Evolutionary conservation across 2,329 filamentous ascomycete species (phyloP).

Genomic region (Myriosclerotinia duriaeana): DNA sequence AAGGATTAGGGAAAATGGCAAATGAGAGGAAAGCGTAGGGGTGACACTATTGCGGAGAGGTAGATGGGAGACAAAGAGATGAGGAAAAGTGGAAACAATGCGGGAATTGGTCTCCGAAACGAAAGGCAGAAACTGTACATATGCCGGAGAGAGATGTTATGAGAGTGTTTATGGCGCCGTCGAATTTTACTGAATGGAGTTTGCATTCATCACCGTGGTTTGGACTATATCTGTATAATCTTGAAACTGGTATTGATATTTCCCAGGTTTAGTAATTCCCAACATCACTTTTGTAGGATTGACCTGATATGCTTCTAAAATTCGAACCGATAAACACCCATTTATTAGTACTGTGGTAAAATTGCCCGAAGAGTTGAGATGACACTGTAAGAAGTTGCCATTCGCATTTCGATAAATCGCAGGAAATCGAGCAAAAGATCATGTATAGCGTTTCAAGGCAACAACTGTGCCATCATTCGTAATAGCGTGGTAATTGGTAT

Average conservation of each 20-base stretch:
- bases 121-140: conserved; percentile 30
- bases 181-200: conserved; percentile 4
- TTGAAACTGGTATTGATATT: conserved; percentile 1
- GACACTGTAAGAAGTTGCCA: not conserved
- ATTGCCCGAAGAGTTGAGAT: not conserved
- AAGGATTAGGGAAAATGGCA: conserved; percentile 75
- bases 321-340: not conserved
- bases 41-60: conserved; percentile 79
- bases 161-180: not conserved
- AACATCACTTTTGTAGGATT: conserved; percentile 3
- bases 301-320: not conserved
- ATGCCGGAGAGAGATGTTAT: conserved; percentile 20
- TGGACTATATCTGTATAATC: not conserved
- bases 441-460: conserved; percentile 3
- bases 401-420: not conserved
- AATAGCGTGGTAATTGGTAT: conserved; percentile 27
- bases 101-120: not conserved
- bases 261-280: not conserved
- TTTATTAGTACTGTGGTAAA: not conserved
- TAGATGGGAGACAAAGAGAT: conserved; percentile 43
- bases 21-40: conserved; percentile 81
- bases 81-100: conserved; percentile 24
- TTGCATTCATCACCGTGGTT: not conserved
- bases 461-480: not conserved
- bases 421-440: not conserved